A percentile compares a stretch with the other conserved stretches of the same genome.
These are phyloP conservation scores for Ilyonectria mors-panacis DNA, from an alignment of 2,329 filamentous ascomycete genomes.

Conservation along the genomic window DNA sequence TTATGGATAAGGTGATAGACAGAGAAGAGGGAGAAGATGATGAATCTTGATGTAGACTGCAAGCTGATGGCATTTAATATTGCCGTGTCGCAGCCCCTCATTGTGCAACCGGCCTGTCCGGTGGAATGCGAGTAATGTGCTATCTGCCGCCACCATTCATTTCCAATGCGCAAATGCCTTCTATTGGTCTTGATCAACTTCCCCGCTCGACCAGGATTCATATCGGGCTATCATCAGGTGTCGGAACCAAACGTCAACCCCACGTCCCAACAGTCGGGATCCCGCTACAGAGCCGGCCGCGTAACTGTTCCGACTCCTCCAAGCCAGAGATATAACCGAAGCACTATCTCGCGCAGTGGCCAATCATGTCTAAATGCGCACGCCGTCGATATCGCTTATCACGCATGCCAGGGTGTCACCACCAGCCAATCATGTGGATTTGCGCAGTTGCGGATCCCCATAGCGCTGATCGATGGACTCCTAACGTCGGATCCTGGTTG, in stretches of 20 bases:
- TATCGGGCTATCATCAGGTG: background rate
- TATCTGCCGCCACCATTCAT: background rate
- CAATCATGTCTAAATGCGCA: conserved; percentile 19
- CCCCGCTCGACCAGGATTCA: background rate
- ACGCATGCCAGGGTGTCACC: background rate
- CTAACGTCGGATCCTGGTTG: background rate
- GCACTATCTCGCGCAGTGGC: conserved; percentile 6
- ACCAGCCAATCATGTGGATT: background rate
- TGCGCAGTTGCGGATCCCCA: background rate
- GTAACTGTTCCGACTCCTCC: background rate
- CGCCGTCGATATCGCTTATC: conserved; percentile 13
- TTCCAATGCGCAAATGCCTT: background rate
- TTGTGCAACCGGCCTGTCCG: background rate
- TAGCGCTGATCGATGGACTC: background rate
- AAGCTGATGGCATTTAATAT: background rate
- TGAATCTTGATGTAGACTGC: background rate
- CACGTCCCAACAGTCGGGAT: background rate
- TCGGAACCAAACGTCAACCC: background rate
- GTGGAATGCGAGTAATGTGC: background rate
- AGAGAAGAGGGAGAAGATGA: background rate
- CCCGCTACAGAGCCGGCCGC: background rate
- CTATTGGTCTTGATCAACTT: background rate
- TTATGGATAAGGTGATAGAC: background rate
- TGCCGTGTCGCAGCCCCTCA: too few relatives aligned
- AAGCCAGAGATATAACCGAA: too few relatives aligned